Percentiles rank a stretch among this genome's conserved stretches.
Conservation (phyloP, 192 early-diverging fungal genomes). For the Coemansia sp. region DNA sequence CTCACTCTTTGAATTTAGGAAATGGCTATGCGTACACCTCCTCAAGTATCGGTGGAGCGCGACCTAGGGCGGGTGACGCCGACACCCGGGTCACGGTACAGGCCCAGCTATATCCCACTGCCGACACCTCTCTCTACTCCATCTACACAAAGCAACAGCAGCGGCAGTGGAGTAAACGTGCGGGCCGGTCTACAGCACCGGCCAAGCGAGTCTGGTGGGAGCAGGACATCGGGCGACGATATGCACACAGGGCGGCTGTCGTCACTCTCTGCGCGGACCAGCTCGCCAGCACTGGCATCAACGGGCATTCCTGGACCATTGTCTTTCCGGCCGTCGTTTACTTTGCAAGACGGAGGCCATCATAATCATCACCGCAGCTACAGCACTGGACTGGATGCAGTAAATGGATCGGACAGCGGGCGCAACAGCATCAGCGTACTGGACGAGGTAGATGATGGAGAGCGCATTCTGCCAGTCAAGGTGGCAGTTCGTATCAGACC, state of each 20-base stretch:
- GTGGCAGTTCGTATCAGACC: conserved; percentile 55
- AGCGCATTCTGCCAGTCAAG: conserved; percentile 43
- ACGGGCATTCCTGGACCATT: background rate
- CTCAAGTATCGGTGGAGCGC: conserved; percentile 12
- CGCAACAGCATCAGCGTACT: conserved; percentile 2
- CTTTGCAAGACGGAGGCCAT: background rate
- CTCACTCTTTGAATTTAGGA: background rate
- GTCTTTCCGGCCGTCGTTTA: conserved; percentile 9
- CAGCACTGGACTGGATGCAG: conserved; percentile 2
- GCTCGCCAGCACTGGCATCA: conserved; percentile 7
- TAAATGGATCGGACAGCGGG: conserved; percentile 7
- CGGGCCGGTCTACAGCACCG: conserved; percentile 11
- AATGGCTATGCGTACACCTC: conserved; percentile 14
- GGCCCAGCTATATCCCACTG: conserved; percentile 36
- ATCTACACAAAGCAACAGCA: background rate
- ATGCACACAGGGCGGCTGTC: conserved; percentile 32
- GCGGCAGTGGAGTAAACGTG: background rate
- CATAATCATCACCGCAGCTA: conserved; percentile 7
- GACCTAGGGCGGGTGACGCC: conserved; percentile 15
- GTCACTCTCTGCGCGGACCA: conserved; percentile 33
- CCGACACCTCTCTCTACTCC: conserved; percentile 6
- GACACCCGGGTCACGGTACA: conserved; percentile 10
- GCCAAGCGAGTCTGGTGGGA: conserved; percentile 6
- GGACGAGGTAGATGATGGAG: conserved; percentile 21
- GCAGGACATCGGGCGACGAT: conserved; percentile 19